A percentile compares a stretch with the other conserved stretches of the same genome.
These are phyloP conservation scores for Yarrowia galli DNA, from an alignment of 1,139 yeast genomes.

Conservation along the genomic window DNA sequence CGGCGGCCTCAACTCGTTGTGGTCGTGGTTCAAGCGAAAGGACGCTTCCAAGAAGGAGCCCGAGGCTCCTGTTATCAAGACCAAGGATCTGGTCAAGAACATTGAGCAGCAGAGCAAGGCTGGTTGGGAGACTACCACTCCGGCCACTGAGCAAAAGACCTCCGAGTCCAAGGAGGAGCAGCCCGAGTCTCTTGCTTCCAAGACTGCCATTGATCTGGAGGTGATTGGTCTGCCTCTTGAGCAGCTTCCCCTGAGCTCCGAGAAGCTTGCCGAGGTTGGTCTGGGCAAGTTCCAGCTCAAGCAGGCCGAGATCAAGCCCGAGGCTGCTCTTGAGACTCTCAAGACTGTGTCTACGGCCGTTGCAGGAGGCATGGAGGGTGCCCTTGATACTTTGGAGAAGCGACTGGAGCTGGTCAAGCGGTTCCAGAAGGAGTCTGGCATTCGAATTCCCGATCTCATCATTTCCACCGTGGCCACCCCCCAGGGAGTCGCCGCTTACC, in stretches of 20 bases:
- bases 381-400: constrained; percentile 13
- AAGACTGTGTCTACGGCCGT: background rate
- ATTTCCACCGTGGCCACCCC: constrained; percentile 59
- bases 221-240: constrained; percentile 28
- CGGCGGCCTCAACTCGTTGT: constrained; percentile 29
- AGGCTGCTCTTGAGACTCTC: background rate
- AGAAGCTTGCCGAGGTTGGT: constrained; percentile 3
- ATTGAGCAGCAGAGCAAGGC: constrained; percentile 28
- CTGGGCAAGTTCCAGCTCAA: constrained; percentile 7
- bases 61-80: constrained; percentile 25
- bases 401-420: constrained; percentile 26
- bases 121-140: constrained; percentile 5
- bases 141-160: background rate
- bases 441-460: constrained; percentile 69
- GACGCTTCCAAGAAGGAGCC: constrained; percentile 32
- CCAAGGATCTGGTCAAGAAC: constrained; percentile 38
- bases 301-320: background rate
- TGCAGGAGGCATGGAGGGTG: constrained; percentile 9
- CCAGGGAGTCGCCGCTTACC: constrained; percentile 12
- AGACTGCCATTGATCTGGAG: constrained; percentile 28
- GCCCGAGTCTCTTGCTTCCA: constrained; percentile 10
- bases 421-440: constrained; percentile 40
- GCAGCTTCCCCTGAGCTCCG: constrained; percentile 2
- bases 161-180: background rate
- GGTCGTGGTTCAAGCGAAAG: constrained; percentile 38